Conservation (phyloP, 106 monocot species). For the Dendrobium chrysotoxum region DNA sequence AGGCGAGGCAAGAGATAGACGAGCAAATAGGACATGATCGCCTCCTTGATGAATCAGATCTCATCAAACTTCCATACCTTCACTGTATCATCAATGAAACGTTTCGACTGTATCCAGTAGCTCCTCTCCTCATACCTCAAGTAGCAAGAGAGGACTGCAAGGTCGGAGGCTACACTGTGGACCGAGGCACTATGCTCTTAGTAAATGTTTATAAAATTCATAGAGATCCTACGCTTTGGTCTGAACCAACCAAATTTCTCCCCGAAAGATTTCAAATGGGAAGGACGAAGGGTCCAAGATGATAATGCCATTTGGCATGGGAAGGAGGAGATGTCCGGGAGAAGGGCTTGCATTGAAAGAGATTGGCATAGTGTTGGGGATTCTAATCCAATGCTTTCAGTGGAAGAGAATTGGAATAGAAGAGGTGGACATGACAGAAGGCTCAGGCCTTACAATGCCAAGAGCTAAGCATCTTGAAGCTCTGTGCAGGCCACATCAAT, state of each 20-base stretch:
- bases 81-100: constrained; percentile 11
- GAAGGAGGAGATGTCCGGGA: constrained; percentile 18
- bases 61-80: constrained; percentile 11
- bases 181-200: constrained; percentile 26
- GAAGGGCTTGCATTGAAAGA: constrained; percentile 10
- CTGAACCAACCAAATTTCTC: constrained; percentile 23
- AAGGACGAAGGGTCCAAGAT: no score
- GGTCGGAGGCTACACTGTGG: constrained; percentile 21
- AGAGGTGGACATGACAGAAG: constrained; percentile 31
- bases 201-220: constrained; percentile 39
- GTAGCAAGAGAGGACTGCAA: constrained; percentile 24
- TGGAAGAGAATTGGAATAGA: constrained; percentile 19
- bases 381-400: constrained; percentile 20
- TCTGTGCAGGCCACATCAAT: constrained; percentile 3
- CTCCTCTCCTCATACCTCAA: constrained; percentile 34
- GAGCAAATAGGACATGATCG: neutral
- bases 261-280: constrained; percentile 31
- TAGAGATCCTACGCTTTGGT: constrained; percentile 33
- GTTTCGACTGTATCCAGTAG: constrained; percentile 29
- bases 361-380: constrained; percentile 5
- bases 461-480: constrained; percentile 1
- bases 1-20: constrained; percentile 17
- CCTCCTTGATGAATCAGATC: neutral
- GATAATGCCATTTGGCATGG: constrained; percentile 14
- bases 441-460: constrained; percentile 3